Percentiles rank a stretch among this genome's conserved stretches.
Conservation (phyloP, 257 asterid species). For the Rauvolfia tetraphylla region DNA sequence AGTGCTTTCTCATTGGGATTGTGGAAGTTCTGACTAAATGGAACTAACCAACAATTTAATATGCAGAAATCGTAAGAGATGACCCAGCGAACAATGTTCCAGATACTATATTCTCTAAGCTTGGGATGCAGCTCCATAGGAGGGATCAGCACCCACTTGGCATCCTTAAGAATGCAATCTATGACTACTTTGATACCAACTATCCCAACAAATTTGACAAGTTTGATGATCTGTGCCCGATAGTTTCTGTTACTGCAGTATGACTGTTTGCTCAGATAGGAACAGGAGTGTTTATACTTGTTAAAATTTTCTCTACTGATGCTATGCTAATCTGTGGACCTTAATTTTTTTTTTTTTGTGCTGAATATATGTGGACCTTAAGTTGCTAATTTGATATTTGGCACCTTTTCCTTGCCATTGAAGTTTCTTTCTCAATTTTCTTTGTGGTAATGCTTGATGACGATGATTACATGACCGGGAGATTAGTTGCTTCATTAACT, state of each 20-base stretch:
- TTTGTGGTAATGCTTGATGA: neutral
- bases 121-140: conserved; percentile 92
- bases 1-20: neutral
- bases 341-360: no score
- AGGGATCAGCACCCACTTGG: conserved; percentile 91
- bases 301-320: neutral
- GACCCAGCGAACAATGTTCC: conserved; percentile 92
- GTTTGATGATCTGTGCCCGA: conserved; percentile 73
- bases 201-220: conserved; percentile 69
- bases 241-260: conserved; percentile 78
- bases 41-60: conserved; percentile 12
- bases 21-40: neutral
- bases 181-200: conserved; percentile 70
- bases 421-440: neutral
- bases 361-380: neutral
- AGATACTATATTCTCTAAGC: conserved; percentile 79
- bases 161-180: conserved; percentile 80
- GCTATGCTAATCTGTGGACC: neutral
- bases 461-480: neutral
- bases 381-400: conserved; percentile 1
- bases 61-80: conserved; percentile 83
- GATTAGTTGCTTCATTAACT: neutral
- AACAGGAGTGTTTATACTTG: neutral
- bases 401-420: neutral
- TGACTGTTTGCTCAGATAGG: conserved; percentile 1